Conservation (phyloP, 495 filamentous ascomycete species). For the Tuber magnatum region DNA sequence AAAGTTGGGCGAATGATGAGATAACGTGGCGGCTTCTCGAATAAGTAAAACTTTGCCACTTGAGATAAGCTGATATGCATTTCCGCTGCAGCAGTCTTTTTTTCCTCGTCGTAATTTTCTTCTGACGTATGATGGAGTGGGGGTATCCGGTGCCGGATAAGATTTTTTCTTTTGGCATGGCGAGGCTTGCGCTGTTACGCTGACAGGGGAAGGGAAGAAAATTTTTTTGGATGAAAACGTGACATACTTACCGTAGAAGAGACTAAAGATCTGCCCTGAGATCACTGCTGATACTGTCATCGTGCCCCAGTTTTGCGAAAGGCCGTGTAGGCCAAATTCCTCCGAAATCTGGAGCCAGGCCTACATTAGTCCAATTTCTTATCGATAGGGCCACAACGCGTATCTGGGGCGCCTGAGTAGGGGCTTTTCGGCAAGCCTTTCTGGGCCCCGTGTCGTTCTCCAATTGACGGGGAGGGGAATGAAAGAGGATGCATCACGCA, state of each 20-base stretch:
- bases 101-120: neutral
- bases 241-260: conserved; percentile 61
- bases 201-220: neutral
- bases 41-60: conserved; percentile 22
- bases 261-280: conserved; percentile 83
- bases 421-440: conserved; percentile 10
- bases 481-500: neutral
- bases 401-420: conserved; percentile 4
- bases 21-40: conserved; percentile 33
- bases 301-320: conserved; percentile 86
- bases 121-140: neutral
- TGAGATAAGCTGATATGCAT: conserved; percentile 35
- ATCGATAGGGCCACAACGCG: conserved; percentile 4
- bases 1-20: conserved; percentile 21
- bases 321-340: conserved; percentile 80
- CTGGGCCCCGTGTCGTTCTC: conserved; percentile 13
- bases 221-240: neutral
- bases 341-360: conserved; percentile 50
- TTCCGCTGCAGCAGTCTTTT: neutral
- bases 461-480: neutral
- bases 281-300: conserved; percentile 85
- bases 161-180: neutral
- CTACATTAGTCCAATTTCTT: conserved; percentile 12
- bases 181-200: neutral
- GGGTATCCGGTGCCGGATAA: neutral